These are phyloP conservation scores for Solanum acaule DNA, from an alignment of 257 asterid genomes.

Conservation along the genomic window DNA sequence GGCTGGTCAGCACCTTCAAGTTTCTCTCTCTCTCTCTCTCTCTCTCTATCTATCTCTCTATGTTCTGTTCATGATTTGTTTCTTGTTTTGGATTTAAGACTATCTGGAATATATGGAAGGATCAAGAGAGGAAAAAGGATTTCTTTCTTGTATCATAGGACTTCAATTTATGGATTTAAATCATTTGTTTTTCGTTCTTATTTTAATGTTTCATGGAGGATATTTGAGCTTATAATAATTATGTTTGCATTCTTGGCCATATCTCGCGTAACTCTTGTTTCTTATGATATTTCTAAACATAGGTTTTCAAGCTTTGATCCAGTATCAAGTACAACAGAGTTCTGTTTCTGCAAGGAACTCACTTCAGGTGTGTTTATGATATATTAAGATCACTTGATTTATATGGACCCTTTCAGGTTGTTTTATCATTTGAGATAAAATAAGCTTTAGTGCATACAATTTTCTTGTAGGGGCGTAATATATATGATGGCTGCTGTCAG, in stretches of 20 bases:
- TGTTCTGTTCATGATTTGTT: conserved; percentile 30
- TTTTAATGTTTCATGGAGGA: background rate
- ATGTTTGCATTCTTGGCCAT: background rate
- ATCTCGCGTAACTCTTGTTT: background rate
- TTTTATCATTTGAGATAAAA: background rate
- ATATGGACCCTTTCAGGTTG: background rate
- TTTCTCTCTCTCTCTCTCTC: conserved; percentile 15
- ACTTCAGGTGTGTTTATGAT: conserved; percentile 50
- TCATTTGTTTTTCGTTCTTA: background rate
- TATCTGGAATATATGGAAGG: background rate
- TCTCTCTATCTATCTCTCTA: conserved; percentile 25
- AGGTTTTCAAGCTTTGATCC: conserved; percentile 97
- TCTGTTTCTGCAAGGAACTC: conserved; percentile 81
- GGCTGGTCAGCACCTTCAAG: conserved; percentile 97
- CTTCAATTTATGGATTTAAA: background rate
- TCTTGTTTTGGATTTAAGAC: background rate
- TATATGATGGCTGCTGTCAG: conserved; percentile 98
- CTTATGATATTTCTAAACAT: conserved; percentile 9
- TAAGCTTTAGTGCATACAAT: background rate
- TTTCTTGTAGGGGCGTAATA: conserved; percentile 74
- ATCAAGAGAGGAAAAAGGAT: background rate
- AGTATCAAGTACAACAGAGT: conserved; percentile 64
- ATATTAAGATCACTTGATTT: background rate
- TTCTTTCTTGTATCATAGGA: background rate
- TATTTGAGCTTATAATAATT: background rate